Percentiles rank a stretch among this genome's conserved stretches.
Evolutionary conservation across 2,329 filamentous ascomycete genomes (phyloP).

Genomic region (Raffaelea deltoideospora): DNA sequence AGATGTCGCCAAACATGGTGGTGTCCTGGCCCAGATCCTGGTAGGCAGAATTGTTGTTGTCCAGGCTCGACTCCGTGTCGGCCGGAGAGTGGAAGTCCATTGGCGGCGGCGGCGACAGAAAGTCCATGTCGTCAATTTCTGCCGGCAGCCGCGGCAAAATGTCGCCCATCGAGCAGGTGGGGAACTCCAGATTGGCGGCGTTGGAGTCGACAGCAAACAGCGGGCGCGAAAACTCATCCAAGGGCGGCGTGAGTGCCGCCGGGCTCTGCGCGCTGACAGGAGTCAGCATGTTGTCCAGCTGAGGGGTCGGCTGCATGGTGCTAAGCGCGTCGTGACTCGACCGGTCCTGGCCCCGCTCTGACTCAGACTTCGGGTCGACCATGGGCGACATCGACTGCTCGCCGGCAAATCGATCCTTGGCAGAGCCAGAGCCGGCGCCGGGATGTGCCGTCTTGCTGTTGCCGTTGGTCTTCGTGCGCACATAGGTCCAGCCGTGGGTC

Average conservation of each 20-base stretch:
- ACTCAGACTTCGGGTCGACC: no score
- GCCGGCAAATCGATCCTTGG: background rate
- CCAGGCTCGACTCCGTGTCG: slow-evolving; percentile 27
- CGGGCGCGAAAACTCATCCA: slow-evolving; percentile 24
- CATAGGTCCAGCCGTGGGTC: slow-evolving; percentile 78
- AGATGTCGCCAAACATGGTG: slow-evolving; percentile 47
- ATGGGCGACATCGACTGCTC: background rate
- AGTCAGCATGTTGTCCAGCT: slow-evolving; percentile 45
- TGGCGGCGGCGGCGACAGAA: slow-evolving; percentile 7
- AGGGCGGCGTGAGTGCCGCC: slow-evolving; percentile 40
- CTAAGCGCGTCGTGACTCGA: slow-evolving; percentile 25
- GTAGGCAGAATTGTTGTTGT: slow-evolving; percentile 44
- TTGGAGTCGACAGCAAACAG: slow-evolving; percentile 23
- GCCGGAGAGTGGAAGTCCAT: slow-evolving; percentile 1
- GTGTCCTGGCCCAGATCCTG: slow-evolving; percentile 46
- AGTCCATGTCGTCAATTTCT: slow-evolving; percentile 27
- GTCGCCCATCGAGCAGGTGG: slow-evolving; percentile 12
- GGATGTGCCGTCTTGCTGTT: slow-evolving; percentile 30
- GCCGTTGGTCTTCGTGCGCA: slow-evolving; percentile 84
- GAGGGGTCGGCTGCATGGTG: slow-evolving; percentile 38
- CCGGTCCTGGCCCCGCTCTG: no score
- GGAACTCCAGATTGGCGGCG: slow-evolving; percentile 36
- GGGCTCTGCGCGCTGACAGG: slow-evolving; percentile 44
- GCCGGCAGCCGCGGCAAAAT: slow-evolving; percentile 13
- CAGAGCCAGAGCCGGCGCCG: no score